phyloP scores from a whole-genome alignment of 495 filamentous ascomycete genomes.

The Daldinia concentrica region DNA sequence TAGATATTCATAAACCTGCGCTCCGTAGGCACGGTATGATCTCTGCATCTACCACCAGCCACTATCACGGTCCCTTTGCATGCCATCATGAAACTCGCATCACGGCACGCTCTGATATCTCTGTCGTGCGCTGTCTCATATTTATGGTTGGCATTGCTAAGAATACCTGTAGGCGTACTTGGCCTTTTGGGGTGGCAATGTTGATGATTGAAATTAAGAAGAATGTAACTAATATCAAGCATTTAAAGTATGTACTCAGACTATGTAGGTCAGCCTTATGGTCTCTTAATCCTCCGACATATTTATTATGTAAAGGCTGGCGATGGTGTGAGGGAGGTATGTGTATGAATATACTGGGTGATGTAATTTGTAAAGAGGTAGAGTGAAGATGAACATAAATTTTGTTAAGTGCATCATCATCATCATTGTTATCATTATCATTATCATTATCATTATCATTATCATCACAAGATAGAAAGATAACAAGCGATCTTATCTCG shows the following conservation, averaged over 20 bases:
- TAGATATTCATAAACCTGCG: slow-evolving; percentile 14
- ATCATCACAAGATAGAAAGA: not conserved
- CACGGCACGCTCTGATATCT: slow-evolving; percentile 14
- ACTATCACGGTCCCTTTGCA: slow-evolving; percentile 22
- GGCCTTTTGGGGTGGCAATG: not conserved
- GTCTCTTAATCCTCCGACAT: not conserved
- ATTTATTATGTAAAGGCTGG: not conserved
- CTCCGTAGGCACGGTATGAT: slow-evolving; percentile 1
- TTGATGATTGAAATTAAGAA: not conserved
- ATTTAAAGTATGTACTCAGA: not conserved
- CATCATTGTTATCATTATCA: not conserved
- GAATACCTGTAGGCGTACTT: not conserved
- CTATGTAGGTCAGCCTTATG: not conserved
- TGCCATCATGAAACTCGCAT: slow-evolving; percentile 33
- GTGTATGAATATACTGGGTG: not conserved
- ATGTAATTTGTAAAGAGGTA: not conserved
- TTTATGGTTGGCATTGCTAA: slow-evolving; percentile 15
- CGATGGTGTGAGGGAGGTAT: not conserved
- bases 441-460: not conserved
- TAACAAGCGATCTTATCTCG: not conserved
- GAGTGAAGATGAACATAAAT: not conserved
- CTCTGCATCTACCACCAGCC: slow-evolving; percentile 20
- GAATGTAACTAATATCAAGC: not conserved
- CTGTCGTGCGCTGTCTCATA: slow-evolving; percentile 17
- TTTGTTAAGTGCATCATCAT: too few relatives aligned